Evolutionary conservation across 2,329 filamentous ascomycete genomes (phyloP).

Genomic region (Akanthomyces muscarius): DNA sequence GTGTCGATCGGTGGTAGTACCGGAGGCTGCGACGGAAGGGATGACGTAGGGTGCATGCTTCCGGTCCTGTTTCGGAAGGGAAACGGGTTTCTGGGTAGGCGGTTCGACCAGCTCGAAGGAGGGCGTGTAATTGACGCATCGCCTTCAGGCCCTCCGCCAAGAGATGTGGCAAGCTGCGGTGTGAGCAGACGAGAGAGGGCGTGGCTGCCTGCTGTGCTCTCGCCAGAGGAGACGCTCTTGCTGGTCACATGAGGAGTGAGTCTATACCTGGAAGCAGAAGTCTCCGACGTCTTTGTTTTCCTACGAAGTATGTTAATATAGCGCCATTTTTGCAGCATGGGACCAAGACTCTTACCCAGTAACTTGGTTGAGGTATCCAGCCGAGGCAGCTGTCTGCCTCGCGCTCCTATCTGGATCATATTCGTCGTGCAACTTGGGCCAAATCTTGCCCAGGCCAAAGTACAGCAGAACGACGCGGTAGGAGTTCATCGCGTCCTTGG

Average conservation of each 20-base stretch:
- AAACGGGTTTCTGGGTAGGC: slow-evolving; percentile 5
- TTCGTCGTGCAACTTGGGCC: slow-evolving; percentile 38
- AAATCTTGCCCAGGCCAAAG: slow-evolving; percentile 41
- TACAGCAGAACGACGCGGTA: slow-evolving; percentile 41
- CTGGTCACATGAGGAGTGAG: not conserved
- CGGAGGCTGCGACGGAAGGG: not conserved
- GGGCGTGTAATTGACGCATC: not conserved
- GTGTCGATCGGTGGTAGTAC: not conserved
- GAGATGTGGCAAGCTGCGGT: not conserved
- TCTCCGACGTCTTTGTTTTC: not conserved
- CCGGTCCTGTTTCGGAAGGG: slow-evolving; percentile 3
- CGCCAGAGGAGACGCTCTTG: slow-evolving; percentile 10
- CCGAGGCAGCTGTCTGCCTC: not conserved
- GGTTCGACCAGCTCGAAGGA: not conserved
- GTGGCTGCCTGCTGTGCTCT: not conserved
- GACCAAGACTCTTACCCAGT: not conserved
- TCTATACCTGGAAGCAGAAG: not conserved
- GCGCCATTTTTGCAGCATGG: not conserved
- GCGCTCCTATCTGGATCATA: slow-evolving; percentile 34
- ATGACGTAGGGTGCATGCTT: not conserved
- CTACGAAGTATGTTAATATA: not conserved
- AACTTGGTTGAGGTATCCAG: not conserved
- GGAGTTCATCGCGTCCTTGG: slow-evolving; percentile 48
- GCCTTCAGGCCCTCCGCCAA: not conserved
- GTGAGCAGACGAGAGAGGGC: not conserved